A percentile compares a stretch with the other conserved stretches of the same genome.
Evolutionary conservation across 2,329 filamentous ascomycete species (phyloP).

Genomic region (Fusarium penzigii): DNA sequence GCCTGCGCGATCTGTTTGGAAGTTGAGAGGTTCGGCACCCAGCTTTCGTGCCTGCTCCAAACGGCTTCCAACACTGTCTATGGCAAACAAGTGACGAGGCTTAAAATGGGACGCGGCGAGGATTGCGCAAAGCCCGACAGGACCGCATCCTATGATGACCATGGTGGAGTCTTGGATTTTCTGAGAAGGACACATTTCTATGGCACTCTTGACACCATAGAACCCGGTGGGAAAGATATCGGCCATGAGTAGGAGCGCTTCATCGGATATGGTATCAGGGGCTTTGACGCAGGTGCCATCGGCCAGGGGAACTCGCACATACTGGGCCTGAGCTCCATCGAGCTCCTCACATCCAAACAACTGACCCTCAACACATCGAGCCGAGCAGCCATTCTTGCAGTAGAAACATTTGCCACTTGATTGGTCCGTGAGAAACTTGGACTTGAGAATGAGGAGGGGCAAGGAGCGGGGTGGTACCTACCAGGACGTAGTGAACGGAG

Average conservation of each 20-base stretch:
- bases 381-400: slow-evolving; percentile 74
- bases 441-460: neutral
- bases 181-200: slow-evolving; percentile 56
- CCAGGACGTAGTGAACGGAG: slow-evolving; percentile 83
- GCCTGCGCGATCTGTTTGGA: slow-evolving; percentile 63
- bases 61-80: slow-evolving; percentile 75
- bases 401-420: slow-evolving; percentile 72
- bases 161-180: slow-evolving; percentile 59
- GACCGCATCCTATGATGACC: slow-evolving; percentile 82
- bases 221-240: slow-evolving; percentile 90
- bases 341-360: slow-evolving; percentile 71
- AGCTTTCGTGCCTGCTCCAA: slow-evolving; percentile 71
- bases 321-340: slow-evolving; percentile 82
- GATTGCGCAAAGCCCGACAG: slow-evolving; percentile 81
- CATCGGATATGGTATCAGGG: slow-evolving; percentile 65
- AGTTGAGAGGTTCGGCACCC: slow-evolving; percentile 83
- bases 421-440: slow-evolving; percentile 3
- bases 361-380: slow-evolving; percentile 69
- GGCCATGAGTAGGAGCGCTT: slow-evolving; percentile 81
- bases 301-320: slow-evolving; percentile 76
- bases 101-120: slow-evolving; percentile 74
- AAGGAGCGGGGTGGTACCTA: slow-evolving; percentile 38
- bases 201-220: slow-evolving; percentile 79
- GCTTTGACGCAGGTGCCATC: slow-evolving; percentile 80
- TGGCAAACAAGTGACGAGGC: slow-evolving; percentile 74